Conservation (phyloP, 768 basidiomycete species). For the Russula ochroleuca region DNA sequence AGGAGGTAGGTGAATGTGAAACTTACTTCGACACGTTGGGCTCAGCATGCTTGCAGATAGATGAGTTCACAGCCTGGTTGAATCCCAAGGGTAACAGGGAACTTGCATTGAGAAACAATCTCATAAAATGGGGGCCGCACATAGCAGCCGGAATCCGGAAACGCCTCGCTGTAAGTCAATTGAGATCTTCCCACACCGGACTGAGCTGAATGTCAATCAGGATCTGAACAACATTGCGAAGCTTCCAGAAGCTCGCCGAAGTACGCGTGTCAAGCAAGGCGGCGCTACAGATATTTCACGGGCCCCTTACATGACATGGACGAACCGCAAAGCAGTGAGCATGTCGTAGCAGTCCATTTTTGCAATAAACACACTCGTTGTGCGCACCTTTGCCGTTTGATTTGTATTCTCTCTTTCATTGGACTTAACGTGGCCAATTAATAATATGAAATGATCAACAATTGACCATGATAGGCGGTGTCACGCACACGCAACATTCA, state of each 20-base stretch:
- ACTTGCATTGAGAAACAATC: conserved; percentile 64
- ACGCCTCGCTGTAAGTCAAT: conserved; percentile 59
- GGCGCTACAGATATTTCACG: conserved; percentile 59
- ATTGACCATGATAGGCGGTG: background rate
- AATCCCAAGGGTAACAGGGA: conserved; percentile 91
- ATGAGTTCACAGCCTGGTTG: conserved; percentile 82
- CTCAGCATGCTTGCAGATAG: conserved; percentile 49
- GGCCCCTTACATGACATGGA: conserved; percentile 87
- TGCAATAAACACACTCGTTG: conserved; percentile 13
- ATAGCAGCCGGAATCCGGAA: conserved; percentile 75
- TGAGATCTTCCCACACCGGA: background rate
- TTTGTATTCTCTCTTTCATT: conserved; percentile 6
- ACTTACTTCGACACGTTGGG: background rate
- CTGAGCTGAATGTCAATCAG: conserved; percentile 36
- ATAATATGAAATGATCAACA: conserved; percentile 2
- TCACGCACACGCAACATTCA: too few species aligned
- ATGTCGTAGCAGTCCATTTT: conserved; percentile 28
- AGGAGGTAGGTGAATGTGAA: conserved; percentile 59
- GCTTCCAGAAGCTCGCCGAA: conserved; percentile 76
- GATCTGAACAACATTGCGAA: conserved; percentile 66
- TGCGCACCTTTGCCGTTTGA: conserved; percentile 10
- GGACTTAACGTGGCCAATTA: conserved; percentile 10
- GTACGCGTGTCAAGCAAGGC: conserved; percentile 54
- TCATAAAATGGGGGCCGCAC: conserved; percentile 83
- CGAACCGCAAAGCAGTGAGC: conserved; percentile 67